These are phyloP conservation scores for Gymnopus androsaceus DNA, from an alignment of 1,284 basidiomycete species.

Conservation along the genomic window DNA sequence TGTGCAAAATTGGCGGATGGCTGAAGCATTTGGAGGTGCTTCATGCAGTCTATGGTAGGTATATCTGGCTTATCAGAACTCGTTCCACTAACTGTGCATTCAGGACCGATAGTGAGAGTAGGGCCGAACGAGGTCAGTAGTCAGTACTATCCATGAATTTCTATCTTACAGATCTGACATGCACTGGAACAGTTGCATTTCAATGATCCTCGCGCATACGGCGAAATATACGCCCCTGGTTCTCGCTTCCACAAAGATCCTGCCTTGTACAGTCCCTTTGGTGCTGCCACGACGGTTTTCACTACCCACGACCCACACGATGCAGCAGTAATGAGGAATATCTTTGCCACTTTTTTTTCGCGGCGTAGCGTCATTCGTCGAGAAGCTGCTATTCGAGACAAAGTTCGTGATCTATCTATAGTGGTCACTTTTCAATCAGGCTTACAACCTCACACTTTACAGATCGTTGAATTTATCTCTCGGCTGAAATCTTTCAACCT, in stretches of 20 bases:
- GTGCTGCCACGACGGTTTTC: not conserved
- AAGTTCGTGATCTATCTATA: too few relatives aligned
- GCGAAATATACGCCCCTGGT: constrained; percentile 25
- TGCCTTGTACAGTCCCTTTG: not conserved
- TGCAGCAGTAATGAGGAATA: not conserved
- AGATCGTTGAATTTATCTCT: constrained; percentile 15
- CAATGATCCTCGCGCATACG: constrained; percentile 24
- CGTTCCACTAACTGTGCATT: not conserved
- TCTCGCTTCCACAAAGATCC: constrained; percentile 9
- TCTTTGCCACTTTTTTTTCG: not conserved
- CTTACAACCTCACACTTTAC: too few relatives aligned
- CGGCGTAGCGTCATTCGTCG: not conserved
- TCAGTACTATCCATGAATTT: too few relatives aligned
- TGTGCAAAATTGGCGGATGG: constrained; percentile 13
- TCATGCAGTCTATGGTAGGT: constrained; percentile 17
- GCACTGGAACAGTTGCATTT: constrained; percentile 34
- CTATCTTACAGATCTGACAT: too few relatives aligned
- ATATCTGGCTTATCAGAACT: not conserved
- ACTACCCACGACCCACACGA: not conserved
- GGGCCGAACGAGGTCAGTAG: constrained; percentile 19
- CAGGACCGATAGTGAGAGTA: constrained; percentile 20
- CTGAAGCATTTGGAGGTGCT: constrained; percentile 14
- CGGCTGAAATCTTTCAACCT: constrained; percentile 14
- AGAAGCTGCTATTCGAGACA: not conserved
- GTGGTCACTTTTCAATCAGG: too few relatives aligned